Percentiles rank a stretch among this genome's conserved stretches.
Evolutionary conservation across 192 early-diverging fungal genomes (phyloP).

Genomic region (Umbelopsis sp.): DNA sequence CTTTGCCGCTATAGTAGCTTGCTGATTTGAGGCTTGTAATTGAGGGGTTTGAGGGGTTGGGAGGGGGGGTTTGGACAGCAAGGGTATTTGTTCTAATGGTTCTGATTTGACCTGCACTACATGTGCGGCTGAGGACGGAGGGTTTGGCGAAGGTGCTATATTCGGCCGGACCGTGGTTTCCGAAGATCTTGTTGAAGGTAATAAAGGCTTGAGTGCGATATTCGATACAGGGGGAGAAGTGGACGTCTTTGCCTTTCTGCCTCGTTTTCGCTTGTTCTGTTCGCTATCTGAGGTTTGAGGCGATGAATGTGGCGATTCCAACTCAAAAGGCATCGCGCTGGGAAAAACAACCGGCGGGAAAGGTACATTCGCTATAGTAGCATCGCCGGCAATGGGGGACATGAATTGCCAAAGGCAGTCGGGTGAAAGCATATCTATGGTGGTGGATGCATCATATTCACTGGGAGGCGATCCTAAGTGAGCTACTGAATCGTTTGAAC

Average conservation of each 20-base stretch:
- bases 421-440: background rate
- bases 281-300: slow-evolving; percentile 22
- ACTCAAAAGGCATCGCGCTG: background rate
- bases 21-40: slow-evolving; percentile 38
- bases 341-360: background rate
- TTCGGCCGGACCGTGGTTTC: slow-evolving; percentile 4
- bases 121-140: slow-evolving; percentile 1
- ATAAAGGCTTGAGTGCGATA: background rate
- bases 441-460: background rate
- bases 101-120: background rate
- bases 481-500: slow-evolving; percentile 2
- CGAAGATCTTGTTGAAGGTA: slow-evolving; percentile 12
- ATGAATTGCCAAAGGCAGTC: slow-evolving; percentile 8
- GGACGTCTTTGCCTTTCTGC: slow-evolving; percentile 23
- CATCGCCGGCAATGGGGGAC: background rate
- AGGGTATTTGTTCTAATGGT: slow-evolving; percentile 1
- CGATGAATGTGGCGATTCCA: slow-evolving; percentile 17
- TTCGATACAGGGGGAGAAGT: background rate
- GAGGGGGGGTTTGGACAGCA: background rate
- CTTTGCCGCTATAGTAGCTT: slow-evolving; percentile 60
- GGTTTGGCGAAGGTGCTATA: slow-evolving; percentile 11
- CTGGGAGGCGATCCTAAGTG: background rate
- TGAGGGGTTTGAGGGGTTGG: slow-evolving; percentile 6
- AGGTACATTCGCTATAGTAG: background rate
- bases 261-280: slow-evolving; percentile 33